These are phyloP conservation scores for Nelumbo lutea DNA, from an alignment of 164 flowering plant species.

Conservation along the genomic window DNA sequence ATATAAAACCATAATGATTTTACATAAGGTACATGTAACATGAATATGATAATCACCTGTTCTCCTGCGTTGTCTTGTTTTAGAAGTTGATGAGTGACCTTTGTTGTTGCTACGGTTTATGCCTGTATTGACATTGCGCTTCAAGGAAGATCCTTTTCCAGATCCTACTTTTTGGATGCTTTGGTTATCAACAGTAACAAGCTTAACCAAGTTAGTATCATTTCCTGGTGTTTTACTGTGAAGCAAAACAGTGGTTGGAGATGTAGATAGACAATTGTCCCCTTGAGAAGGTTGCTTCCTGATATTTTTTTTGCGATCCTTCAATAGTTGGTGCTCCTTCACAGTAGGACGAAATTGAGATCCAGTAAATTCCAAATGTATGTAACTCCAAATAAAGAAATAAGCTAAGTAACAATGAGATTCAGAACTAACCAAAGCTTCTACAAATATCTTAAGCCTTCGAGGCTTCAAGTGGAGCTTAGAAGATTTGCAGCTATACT, in stretches of 20 bases:
- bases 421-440: constrained; percentile 68
- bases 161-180: constrained; percentile 57
- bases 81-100: constrained; percentile 41
- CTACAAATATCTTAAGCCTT: constrained; percentile 80
- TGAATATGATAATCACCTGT: constrained; percentile 33
- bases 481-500: constrained; percentile 94
- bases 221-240: constrained; percentile 45
- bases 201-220: constrained; percentile 49
- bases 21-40: too few relatives aligned
- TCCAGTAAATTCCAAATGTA: constrained; percentile 11
- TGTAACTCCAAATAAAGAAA: constrained; percentile 1
- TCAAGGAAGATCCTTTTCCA: constrained; percentile 55
- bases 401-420: constrained; percentile 7
- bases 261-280: constrained; percentile 40
- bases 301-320: constrained; percentile 73
- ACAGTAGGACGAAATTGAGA: constrained; percentile 21
- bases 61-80: constrained; percentile 61
- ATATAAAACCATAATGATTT: too few relatives aligned
- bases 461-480: constrained; percentile 95
- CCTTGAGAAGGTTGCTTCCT: constrained; percentile 49
- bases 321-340: constrained; percentile 95
- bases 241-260: constrained; percentile 33
- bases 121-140: constrained; percentile 46
- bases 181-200: constrained; percentile 61
- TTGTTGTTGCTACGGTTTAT: constrained; percentile 41